phyloP scores from a whole-genome alignment of 192 early-diverging fungal species.

The Allomyces macrogynus region DNA sequence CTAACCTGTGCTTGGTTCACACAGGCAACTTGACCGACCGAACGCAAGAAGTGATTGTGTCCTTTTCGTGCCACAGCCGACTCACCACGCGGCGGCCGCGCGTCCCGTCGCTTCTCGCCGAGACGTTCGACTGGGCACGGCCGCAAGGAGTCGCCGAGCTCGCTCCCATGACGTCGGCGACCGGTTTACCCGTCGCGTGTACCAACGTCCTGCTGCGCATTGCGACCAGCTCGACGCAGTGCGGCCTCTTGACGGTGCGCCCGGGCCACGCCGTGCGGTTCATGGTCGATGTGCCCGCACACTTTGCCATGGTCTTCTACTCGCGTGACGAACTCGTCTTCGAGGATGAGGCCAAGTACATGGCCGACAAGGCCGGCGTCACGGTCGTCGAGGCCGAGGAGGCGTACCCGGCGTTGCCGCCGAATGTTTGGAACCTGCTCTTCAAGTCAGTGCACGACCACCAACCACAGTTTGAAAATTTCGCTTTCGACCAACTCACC shows the following conservation, averaged over 20 bases:
- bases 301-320: not conserved
- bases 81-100: not conserved
- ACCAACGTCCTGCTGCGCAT: too few relatives aligned
- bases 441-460: not conserved
- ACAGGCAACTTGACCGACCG: not conserved
- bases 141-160: not conserved
- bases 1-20: too few relatives aligned
- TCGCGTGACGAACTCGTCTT: not conserved
- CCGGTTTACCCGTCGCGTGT: too few relatives aligned
- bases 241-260: too few relatives aligned
- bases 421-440: not conserved
- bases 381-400: constrained; percentile 1
- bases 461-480: too few relatives aligned
- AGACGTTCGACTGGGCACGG: not conserved
- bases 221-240: too few relatives aligned
- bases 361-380: not conserved
- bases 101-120: not conserved
- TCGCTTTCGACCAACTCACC: too few relatives aligned
- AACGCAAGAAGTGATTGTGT: not conserved
- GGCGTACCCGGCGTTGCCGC: not conserved
- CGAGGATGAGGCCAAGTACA: constrained; percentile 1
- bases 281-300: not conserved
- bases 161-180: not conserved
- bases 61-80: not conserved
- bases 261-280: not conserved